Conservation (phyloP, 495 filamentous ascomycete species). For the Opeltia flavorubescens region DNA sequence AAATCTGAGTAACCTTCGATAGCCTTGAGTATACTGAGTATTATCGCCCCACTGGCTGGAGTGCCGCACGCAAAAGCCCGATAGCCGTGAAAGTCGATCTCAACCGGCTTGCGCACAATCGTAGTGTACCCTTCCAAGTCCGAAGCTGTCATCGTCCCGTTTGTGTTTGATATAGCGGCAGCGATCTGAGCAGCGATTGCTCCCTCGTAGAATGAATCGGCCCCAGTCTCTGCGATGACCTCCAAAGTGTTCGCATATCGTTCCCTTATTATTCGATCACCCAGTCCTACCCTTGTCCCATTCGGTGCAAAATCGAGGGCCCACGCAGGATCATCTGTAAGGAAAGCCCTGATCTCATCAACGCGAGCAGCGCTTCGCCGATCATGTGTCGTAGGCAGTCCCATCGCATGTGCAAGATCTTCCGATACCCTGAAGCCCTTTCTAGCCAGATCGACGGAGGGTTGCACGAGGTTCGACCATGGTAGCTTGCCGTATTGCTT, state of each 20-base stretch:
- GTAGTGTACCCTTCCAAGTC: slow-evolving; percentile 58
- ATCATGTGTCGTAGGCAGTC: slow-evolving; percentile 16
- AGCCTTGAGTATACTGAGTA: slow-evolving; percentile 59
- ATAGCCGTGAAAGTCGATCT: slow-evolving; percentile 56
- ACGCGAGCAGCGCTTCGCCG: background rate
- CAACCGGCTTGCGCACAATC: slow-evolving; percentile 39
- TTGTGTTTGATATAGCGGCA: slow-evolving; percentile 38
- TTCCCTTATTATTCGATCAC: slow-evolving; percentile 61
- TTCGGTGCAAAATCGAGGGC: slow-evolving; percentile 79
- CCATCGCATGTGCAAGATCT: slow-evolving; percentile 61
- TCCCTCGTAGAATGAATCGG: slow-evolving; percentile 64
- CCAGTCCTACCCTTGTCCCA: slow-evolving; percentile 49
- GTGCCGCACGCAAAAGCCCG: slow-evolving; percentile 50
- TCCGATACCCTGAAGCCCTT: slow-evolving; percentile 55
- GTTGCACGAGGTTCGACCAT: slow-evolving; percentile 52
- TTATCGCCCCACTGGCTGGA: slow-evolving; percentile 59
- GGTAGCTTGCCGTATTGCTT: slow-evolving; percentile 51
- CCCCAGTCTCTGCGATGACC: slow-evolving; percentile 51
- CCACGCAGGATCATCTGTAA: slow-evolving; percentile 60
- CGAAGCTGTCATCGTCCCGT: slow-evolving; percentile 68
- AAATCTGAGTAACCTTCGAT: slow-evolving; percentile 55
- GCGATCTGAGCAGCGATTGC: slow-evolving; percentile 58
- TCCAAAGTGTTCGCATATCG: slow-evolving; percentile 71
- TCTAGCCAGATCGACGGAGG: slow-evolving; percentile 56
- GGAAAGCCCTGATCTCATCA: slow-evolving; percentile 37